Base-by-base conservation (phyloP, 1,284 basidiomycete genomes). In the Rhodotorula sp. region DNA sequence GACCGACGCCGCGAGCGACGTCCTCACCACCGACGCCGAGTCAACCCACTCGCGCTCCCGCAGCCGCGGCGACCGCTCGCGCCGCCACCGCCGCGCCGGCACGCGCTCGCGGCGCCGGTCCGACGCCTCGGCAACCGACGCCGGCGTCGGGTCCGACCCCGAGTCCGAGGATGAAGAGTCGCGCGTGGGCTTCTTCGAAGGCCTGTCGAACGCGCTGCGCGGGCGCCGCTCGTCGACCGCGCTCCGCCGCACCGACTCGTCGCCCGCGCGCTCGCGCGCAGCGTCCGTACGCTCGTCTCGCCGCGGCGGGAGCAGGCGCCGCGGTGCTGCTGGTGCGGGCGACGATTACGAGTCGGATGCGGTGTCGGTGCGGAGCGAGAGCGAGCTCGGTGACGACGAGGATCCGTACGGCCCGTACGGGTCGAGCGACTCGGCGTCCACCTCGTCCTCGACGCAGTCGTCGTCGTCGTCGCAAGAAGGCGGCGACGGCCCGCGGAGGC, bases 371-470 rank as follows among this genome's bases (percentile, higher is more conserved):
- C 53, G 53, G 25, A 54, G 53, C 27, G 53, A 12, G 49, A 50
- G 55, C 19, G 74, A 73, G 44, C 27, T 56, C 19, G 68, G 66
- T 48, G 72, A 74, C 58, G 78, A 78, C 60, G 75, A 77, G 14
- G 78, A 78, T 56, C 76, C 75, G 8, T 79, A 78, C 61, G 78
- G 77, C 5, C 75, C 77, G 3, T 79, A 79, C 46, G 78, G 78
- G 12, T 71, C 70, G 9, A 73, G 67, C 23, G 73, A 73, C 46
- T 67, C 74, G 12, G 48, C 44, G 19, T 74, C 75, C 21, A 72
- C 74, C 34, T 72, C 75, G 27, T 66, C 67, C 34, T 69, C 73
- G 45, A 72, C 74, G 3, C 67, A 66, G 25, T 69, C 72, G 23
- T 70, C 70, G 2, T 66, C 71, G 4, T 70, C 68, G 2, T 66